Conservation (phyloP, 2,329 filamentous ascomycete species). For the Penicillium janthinellum region DNA sequence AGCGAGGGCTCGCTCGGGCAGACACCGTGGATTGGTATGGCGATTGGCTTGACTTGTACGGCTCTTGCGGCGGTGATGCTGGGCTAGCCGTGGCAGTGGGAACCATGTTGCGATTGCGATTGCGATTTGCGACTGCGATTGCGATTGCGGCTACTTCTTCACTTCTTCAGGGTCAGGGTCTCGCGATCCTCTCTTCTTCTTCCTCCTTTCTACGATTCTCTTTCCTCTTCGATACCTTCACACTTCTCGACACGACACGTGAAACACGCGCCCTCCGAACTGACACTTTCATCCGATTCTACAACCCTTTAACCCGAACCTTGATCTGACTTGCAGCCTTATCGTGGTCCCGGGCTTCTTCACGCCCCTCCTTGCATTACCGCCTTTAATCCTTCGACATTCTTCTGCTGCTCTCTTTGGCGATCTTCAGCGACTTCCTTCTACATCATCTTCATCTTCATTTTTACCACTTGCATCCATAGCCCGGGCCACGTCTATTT, state of each 20-base stretch:
- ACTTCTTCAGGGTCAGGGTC: neutral
- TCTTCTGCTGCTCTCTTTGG: slow-evolving; percentile 9
- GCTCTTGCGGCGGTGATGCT: slow-evolving; percentile 43
- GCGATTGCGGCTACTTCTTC: neutral
- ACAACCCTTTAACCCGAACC: slow-evolving; percentile 1
- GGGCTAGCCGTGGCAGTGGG: slow-evolving; percentile 26
- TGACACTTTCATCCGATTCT: slow-evolving; percentile 4
- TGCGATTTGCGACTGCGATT: neutral
- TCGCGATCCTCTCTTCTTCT: neutral
- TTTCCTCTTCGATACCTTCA: slow-evolving; percentile 5
- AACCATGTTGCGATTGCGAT: too few relatives aligned
- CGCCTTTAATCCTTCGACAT: slow-evolving; percentile 1
- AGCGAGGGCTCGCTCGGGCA: slow-evolving; percentile 44
- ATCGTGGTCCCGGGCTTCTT: neutral
- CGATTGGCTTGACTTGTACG: slow-evolving; percentile 43
- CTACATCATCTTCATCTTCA: slow-evolving; percentile 4
- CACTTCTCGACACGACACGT: slow-evolving; percentile 17
- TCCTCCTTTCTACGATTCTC: neutral
- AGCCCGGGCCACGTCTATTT: slow-evolving; percentile 3
- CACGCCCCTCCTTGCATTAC: neutral
- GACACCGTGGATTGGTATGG: slow-evolving; percentile 46
- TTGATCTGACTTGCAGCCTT: neutral
- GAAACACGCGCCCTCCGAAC: slow-evolving; percentile 20
- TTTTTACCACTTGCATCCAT: slow-evolving; percentile 24
- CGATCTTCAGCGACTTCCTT: slow-evolving; percentile 25